phyloP scores from a whole-genome alignment of 106 monocot genomes.

The Dendrobium huoshanense region DNA sequence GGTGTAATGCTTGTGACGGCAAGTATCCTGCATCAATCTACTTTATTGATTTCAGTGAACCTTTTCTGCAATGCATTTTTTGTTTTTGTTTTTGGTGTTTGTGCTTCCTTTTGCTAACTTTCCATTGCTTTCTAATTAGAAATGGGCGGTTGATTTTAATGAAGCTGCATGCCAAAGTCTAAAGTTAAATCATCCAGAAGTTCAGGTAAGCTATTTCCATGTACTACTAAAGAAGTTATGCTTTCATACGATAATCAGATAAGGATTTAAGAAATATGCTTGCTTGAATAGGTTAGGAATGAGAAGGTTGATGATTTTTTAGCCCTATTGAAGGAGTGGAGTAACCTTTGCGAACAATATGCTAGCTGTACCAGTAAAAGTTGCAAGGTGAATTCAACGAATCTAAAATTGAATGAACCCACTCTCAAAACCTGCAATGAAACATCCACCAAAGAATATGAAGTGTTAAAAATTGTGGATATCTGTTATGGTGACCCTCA shows the following conservation, averaged over 20 bases:
- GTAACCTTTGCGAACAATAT: slow-evolving; percentile 57
- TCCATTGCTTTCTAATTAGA: slow-evolving; percentile 28
- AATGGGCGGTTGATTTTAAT: slow-evolving; percentile 81
- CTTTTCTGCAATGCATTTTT: background rate
- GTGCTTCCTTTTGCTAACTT: slow-evolving; percentile 4
- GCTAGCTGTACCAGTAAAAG: slow-evolving; percentile 10
- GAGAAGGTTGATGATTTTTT: slow-evolving; percentile 70
- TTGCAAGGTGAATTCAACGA: slow-evolving; percentile 3
- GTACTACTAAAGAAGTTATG: background rate
- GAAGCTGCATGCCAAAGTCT: slow-evolving; percentile 69
- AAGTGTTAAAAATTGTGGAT: slow-evolving; percentile 60
- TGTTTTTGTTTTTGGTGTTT: slow-evolving; percentile 8
- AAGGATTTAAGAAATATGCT: slow-evolving; percentile 7
- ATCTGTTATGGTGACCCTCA: slow-evolving; percentile 88
- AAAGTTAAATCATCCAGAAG: slow-evolving; percentile 72
- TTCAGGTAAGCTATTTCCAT: slow-evolving; percentile 43
- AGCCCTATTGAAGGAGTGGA: slow-evolving; percentile 71
- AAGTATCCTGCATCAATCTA: slow-evolving; percentile 19
- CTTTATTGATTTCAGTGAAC: background rate
- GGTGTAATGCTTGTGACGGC: slow-evolving; percentile 64
- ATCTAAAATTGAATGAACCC: slow-evolving; percentile 11
- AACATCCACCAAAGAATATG: slow-evolving; percentile 51
- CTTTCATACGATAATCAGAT: background rate
- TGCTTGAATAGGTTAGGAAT: slow-evolving; percentile 63
- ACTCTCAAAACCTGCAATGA: slow-evolving; percentile 10